A percentile compares a stretch with the other conserved stretches of the same genome.
phyloP scores from a whole-genome alignment of 768 basidiomycete species.

The Multifurca ochricompacta region DNA sequence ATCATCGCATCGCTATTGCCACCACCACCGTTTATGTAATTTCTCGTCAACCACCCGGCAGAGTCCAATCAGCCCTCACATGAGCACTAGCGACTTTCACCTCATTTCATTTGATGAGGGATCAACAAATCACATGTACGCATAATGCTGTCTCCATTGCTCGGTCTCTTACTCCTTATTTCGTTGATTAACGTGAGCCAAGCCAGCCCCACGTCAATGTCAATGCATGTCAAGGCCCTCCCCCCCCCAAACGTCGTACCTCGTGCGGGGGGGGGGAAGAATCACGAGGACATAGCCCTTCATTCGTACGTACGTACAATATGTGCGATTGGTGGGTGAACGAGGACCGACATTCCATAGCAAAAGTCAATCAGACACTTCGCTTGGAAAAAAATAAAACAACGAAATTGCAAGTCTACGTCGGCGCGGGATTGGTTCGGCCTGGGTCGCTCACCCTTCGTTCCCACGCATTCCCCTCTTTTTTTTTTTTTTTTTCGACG shows the following conservation, averaged over 20 bases:
- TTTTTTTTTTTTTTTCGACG: background rate
- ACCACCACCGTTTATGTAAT: no score
- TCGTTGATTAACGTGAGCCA: background rate
- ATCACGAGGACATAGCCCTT: background rate
- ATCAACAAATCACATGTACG: background rate
- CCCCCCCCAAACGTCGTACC: no score
- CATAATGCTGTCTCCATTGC: no score
- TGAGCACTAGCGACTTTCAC: background rate
- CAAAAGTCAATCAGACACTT: constrained; percentile 4
- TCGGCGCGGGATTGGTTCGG: background rate
- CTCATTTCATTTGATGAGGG: background rate
- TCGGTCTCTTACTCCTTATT: background rate
- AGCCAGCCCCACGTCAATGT: background rate
- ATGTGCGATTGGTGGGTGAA: no score
- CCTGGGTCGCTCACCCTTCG: background rate
- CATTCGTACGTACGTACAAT: no score
- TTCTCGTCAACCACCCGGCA: no score
- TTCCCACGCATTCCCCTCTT: background rate
- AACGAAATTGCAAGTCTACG: background rate
- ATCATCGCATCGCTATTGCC: no score
- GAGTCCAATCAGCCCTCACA: no score
- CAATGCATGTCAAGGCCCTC: background rate
- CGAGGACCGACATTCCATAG: background rate
- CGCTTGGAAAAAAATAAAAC: background rate
- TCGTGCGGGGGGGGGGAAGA: background rate